phyloP scores from a whole-genome alignment of 2,329 filamentous ascomycete species.

The Fusarium ambrosium region DNA sequence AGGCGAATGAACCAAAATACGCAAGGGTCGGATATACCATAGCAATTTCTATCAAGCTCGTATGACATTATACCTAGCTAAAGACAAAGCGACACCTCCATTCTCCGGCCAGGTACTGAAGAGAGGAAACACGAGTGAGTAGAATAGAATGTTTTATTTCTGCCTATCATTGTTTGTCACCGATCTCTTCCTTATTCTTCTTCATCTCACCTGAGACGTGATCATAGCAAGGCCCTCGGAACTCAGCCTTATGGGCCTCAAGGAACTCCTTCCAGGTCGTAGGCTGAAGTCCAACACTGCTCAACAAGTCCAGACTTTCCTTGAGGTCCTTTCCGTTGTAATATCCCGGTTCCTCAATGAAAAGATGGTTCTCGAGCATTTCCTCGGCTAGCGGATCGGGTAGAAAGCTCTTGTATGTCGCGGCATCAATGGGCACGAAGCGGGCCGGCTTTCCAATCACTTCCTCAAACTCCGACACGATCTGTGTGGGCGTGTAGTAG shows the following conservation, averaged over 20 bases:
- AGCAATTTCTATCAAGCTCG: too few species aligned
- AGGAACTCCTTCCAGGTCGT: not conserved
- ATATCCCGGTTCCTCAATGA: not conserved
- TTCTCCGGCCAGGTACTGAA: too few species aligned
- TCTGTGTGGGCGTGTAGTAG: not conserved
- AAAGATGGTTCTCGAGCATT: not conserved
- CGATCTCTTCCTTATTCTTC: too few species aligned
- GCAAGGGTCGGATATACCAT: too few species aligned
- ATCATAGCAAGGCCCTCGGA: not conserved
- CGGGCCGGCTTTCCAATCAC: not conserved
- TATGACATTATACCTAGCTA: too few species aligned
- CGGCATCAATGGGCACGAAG: not conserved
- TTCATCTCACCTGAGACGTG: too few species aligned
- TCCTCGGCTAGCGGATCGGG: not conserved
- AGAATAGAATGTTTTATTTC: too few species aligned
- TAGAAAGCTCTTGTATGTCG: constrained; percentile 2
- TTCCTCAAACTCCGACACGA: not conserved
- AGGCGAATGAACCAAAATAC: too few species aligned
- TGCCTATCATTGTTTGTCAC: too few species aligned
- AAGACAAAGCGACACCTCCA: too few species aligned
- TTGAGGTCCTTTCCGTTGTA: not conserved
- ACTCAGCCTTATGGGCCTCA: not conserved
- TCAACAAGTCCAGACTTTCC: not conserved
- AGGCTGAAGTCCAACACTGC: not conserved
- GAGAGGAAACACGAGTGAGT: too few species aligned